Percentiles rank a stretch among this genome's conserved stretches.
Evolutionary conservation across 2,329 filamentous ascomycete genomes (phyloP).

Genomic region (Neofusicoccum ribis): DNA sequence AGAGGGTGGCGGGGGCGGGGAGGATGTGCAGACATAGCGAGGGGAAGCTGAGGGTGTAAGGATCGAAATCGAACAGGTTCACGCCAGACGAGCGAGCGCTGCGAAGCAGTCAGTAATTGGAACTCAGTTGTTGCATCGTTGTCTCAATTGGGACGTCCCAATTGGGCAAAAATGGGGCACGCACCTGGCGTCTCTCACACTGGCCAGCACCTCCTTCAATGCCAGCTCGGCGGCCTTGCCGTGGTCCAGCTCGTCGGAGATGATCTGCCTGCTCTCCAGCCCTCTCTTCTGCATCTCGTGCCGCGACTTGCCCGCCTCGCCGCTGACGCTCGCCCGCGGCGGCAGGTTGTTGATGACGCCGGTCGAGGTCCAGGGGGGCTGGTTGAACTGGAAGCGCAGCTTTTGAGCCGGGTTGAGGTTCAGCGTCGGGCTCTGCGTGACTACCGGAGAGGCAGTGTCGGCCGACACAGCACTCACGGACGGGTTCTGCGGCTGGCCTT

Average conservation of each 20-base stretch:
- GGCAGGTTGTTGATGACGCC: slow-evolving; percentile 77
- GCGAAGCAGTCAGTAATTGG: slow-evolving; percentile 5
- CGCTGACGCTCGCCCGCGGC: slow-evolving; percentile 34
- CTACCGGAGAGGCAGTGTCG: slow-evolving; percentile 29
- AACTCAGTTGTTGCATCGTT: not conserved
- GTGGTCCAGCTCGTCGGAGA: slow-evolving; percentile 73
- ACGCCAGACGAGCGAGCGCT: slow-evolving; percentile 43
- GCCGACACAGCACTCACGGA: slow-evolving; percentile 26
- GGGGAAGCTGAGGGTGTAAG: slow-evolving; percentile 81
- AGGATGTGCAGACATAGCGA: slow-evolving; percentile 80
- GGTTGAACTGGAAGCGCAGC: slow-evolving; percentile 55
- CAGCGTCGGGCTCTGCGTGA: slow-evolving; percentile 27
- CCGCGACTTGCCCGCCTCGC: slow-evolving; percentile 25
- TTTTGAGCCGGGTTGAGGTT: slow-evolving; percentile 38
- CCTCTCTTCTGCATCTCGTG: slow-evolving; percentile 53
- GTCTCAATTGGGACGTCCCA: not conserved
- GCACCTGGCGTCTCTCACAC: slow-evolving; percentile 79
- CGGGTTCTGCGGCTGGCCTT: slow-evolving; percentile 23
- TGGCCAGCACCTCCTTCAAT: slow-evolving; percentile 77
- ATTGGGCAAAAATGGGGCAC: slow-evolving; percentile 4
- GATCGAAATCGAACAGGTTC: slow-evolving; percentile 74
- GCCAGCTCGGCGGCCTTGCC: slow-evolving; percentile 82
- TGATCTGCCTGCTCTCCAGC: slow-evolving; percentile 63
- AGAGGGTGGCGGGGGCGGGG: slow-evolving; percentile 76
- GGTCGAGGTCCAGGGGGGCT: slow-evolving; percentile 72